phyloP scores from a whole-genome alignment of 2,329 filamentous ascomycete genomes.

The Colletotrichum zoysiae region DNA sequence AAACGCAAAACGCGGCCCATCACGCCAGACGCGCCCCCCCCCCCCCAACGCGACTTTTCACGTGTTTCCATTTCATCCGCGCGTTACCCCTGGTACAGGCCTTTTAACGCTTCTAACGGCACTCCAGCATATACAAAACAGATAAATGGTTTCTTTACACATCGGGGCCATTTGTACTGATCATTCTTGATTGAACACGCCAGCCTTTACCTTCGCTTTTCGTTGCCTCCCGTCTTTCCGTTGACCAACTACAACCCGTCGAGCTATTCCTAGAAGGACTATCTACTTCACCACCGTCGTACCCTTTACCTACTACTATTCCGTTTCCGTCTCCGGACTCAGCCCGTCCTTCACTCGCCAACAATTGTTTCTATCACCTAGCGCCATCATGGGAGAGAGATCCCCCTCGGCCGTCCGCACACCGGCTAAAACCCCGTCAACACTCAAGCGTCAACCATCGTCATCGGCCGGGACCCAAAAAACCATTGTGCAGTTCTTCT shows the following conservation, averaged over 20 bases:
- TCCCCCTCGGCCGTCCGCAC: conserved; percentile 49
- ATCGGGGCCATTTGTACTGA: neutral
- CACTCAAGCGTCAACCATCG: conserved; percentile 43
- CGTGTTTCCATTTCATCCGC: neutral
- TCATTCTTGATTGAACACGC: neutral
- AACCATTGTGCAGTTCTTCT: conserved; percentile 60
- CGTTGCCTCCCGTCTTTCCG: neutral
- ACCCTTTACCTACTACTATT: neutral
- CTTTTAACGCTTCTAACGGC: neutral
- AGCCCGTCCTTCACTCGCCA: neutral
- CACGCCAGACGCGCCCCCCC: conserved; percentile 1
- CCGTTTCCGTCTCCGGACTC: neutral
- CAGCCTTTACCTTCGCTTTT: neutral
- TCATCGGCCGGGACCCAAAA: conserved; percentile 53
- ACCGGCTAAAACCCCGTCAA: conserved; percentile 51
- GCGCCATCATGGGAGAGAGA: conserved; percentile 40
- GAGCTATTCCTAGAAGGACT: neutral
- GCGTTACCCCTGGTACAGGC: conserved; percentile 8
- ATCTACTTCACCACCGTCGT: neutral
- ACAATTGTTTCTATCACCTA: neutral
- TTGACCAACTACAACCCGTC: neutral
- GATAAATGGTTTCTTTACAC: neutral
- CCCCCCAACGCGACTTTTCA: conserved; percentile 12
- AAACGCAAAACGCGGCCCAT: conserved; percentile 9
- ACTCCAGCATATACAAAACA: neutral